Base-by-base conservation (phyloP, 176 grass and related monocot species). In the Metroxylon sagu region DNA sequence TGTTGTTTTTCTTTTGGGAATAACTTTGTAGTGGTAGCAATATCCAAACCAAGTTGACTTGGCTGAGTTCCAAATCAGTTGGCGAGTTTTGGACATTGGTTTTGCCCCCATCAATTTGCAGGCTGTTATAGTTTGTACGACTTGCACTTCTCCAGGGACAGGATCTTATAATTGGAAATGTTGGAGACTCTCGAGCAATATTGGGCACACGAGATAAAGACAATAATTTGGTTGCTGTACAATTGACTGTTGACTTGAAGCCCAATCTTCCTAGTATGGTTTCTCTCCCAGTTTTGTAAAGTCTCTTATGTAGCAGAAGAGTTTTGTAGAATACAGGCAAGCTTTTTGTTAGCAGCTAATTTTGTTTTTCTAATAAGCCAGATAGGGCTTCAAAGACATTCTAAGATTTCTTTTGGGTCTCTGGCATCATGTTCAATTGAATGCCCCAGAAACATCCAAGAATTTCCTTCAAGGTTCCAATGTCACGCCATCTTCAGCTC, bases 221-320 rank as follows among this genome's bases (percentile, higher is more conserved):
- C 67, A 98, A 98, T 53, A 98, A 93, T 75, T 86, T 98, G 88
- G 80, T 68, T 55, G 88, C 85, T 50, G 79, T 92, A 59, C 94
- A 98, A 66, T 89, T 98, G 71, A 98, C 94, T 61, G 84, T 92
- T 66, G 94, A 98, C 85, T 77, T 98, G 76, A 98, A 98, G 76
- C 94, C 94, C 70, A 85, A 98, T 74, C 84, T 98, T 76, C 94
- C 94, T 30, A 98, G 94, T 98, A 98, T 48, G 77, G 48, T 54
- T 31, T 21, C 54, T n/a, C 0, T 17, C 18, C 48, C 6, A 49
- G 35, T 19, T 62, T 25, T 56, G 8, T 53, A 26, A 43, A 43
- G 10, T 43, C 4, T 56, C 19, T 25, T 56, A 8, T 18, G n/a
- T 23, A 56, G 54, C 54, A 56, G 8, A 56, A 17, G 35, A 43